These are phyloP conservation scores for Viridothelium virens DNA, from an alignment of 495 filamentous ascomycete genomes.

Conservation along the genomic window DNA sequence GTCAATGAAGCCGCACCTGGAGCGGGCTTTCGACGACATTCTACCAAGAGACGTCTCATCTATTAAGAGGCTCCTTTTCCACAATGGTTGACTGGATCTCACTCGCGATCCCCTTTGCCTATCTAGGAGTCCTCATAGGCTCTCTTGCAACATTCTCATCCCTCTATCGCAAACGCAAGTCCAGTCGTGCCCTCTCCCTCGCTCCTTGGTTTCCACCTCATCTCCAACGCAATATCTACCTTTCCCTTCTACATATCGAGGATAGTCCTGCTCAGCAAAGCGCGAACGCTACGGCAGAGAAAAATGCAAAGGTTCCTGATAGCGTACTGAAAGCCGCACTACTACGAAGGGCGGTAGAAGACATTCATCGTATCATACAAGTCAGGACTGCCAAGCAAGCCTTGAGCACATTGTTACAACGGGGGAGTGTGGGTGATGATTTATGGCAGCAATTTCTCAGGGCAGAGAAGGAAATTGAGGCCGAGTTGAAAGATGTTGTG, in stretches of 20 bases:
- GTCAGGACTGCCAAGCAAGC: conserved; percentile 79
- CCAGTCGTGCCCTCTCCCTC: conserved; percentile 67
- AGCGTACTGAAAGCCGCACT: conserved; percentile 85
- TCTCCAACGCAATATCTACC: conserved; percentile 86
- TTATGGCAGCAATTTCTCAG: conserved; percentile 84
- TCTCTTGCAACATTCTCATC: conserved; percentile 86
- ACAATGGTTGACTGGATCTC: conserved; percentile 69
- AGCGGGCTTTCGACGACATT: no score
- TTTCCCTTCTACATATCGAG: conserved; percentile 81
- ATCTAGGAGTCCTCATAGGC: conserved; percentile 76
- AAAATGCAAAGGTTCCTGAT: conserved; percentile 64
- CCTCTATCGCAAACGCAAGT: conserved; percentile 89
- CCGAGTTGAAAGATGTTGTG: conserved; percentile 87
- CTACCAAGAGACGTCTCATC: background rate
- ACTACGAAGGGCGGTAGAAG: conserved; percentile 77
- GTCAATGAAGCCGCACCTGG: no score
- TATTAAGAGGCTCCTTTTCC: background rate
- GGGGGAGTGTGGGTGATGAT: conserved; percentile 92
- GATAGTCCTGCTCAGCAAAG: conserved; percentile 40
- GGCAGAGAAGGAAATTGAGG: conserved; percentile 96
- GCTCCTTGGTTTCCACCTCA: conserved; percentile 90
- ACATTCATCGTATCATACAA: conserved; percentile 81
- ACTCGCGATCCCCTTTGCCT: conserved; percentile 74
- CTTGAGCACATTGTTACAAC: conserved; percentile 69
- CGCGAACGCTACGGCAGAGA: conserved; percentile 54